Evolutionary conservation across 78 protist species (phyloP).

Genomic region (Dictyostelium firmibasis): DNA sequence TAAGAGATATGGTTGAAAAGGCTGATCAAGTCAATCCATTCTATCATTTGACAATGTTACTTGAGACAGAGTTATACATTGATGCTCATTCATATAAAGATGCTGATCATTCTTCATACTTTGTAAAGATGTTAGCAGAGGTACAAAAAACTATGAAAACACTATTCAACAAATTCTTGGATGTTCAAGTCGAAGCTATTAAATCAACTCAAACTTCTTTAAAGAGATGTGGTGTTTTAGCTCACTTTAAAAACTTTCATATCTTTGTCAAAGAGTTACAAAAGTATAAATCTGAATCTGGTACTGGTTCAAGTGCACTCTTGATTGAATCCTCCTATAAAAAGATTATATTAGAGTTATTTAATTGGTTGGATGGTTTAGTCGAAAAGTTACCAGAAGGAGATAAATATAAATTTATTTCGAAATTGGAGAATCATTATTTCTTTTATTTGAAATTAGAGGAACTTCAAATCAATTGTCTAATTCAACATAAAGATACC

Average conservation of each 20-base stretch:
- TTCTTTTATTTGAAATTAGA: slow-evolving; percentile 23
- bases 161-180: slow-evolving; percentile 58
- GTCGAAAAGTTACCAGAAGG: slow-evolving; percentile 44
- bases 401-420: slow-evolving; percentile 55
- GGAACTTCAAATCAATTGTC: slow-evolving; percentile 11
- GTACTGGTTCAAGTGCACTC: background rate
- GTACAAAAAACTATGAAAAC: slow-evolving; percentile 73
- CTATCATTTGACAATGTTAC: slow-evolving; percentile 45
- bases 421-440: slow-evolving; percentile 63
- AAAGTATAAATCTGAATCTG: background rate
- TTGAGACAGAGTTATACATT: slow-evolving; percentile 46
- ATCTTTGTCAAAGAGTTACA: slow-evolving; percentile 32
- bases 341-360: slow-evolving; percentile 24
- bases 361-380: slow-evolving; percentile 41
- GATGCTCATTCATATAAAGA: background rate
- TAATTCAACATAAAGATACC: slow-evolving; percentile 5
- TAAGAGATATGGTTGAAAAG: slow-evolving; percentile 40
- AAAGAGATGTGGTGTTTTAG: slow-evolving; percentile 61
- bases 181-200: slow-evolving; percentile 55
- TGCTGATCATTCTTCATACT: slow-evolving; percentile 4
- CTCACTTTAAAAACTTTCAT: slow-evolving; percentile 53
- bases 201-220: slow-evolving; percentile 58
- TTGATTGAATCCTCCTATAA: slow-evolving; percentile 30
- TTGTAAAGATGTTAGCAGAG: slow-evolving; percentile 35
- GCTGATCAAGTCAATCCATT: slow-evolving; percentile 74